Evolutionary conservation across 345 rosid species (phyloP).

Genomic region (Stellera chamaejasme): DNA sequence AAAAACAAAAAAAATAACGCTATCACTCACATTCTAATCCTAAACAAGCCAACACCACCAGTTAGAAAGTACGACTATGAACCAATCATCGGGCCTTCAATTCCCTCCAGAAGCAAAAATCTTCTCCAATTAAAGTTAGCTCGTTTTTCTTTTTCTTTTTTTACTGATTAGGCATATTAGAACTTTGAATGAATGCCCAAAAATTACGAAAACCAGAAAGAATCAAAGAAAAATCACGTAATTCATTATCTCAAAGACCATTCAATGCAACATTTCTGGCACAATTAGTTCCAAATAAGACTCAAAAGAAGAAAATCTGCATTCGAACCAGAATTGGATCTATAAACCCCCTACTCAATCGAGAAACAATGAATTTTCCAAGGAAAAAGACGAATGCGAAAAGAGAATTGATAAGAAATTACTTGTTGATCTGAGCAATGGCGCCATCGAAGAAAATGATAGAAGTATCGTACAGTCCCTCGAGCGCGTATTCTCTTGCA

Average conservation of each 20-base stretch:
- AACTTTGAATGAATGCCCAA: too few relatives aligned
- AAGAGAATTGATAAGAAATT: slow-evolving; percentile 4
- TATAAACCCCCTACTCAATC: neutral
- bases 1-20: too few relatives aligned
- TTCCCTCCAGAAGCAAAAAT: neutral
- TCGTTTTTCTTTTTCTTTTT: neutral
- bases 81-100: neutral
- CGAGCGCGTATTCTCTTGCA: slow-evolving; percentile 90
- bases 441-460: slow-evolving; percentile 94
- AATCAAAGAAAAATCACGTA: too few relatives aligned
- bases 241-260: too few relatives aligned
- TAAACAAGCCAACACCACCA: too few relatives aligned
- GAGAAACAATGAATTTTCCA: neutral
- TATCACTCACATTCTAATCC: too few relatives aligned
- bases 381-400: neutral
- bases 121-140: neutral
- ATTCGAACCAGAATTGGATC: too few relatives aligned
- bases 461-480: slow-evolving; percentile 92
- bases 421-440: slow-evolving; percentile 81
- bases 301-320: too few relatives aligned
- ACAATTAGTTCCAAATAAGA: too few relatives aligned
- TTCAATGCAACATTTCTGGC: too few relatives aligned
- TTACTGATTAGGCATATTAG: too few relatives aligned
- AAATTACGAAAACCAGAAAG: too few relatives aligned
- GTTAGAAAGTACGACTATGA: neutral